A percentile compares a stretch with the other conserved stretches of the same genome.
These are phyloP conservation scores for Scleroderma citrinum DNA, from an alignment of 768 basidiomycete species.

Conservation along the genomic window DNA sequence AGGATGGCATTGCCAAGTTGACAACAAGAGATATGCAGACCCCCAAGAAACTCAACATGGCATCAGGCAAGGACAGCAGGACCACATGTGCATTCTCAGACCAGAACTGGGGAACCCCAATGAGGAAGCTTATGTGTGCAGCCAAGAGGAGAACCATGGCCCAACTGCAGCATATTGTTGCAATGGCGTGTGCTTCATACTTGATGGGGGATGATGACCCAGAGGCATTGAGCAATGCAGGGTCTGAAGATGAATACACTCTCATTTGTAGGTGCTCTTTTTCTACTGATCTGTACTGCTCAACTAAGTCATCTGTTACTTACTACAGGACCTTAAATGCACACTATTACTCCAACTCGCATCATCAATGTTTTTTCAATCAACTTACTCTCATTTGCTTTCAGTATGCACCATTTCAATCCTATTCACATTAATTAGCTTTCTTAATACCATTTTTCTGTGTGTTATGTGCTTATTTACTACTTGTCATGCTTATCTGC, in stretches of 20 bases:
- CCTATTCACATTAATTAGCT: too few relatives aligned
- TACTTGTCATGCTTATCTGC: background rate
- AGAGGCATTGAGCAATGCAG: background rate
- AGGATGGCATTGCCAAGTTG: background rate
- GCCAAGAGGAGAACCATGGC: background rate
- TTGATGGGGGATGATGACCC: background rate
- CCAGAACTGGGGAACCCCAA: constrained; percentile 5
- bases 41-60: constrained; percentile 1
- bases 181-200: background rate
- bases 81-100: constrained; percentile 1
- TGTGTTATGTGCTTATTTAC: too few relatives aligned
- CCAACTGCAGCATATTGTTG: background rate
- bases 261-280: background rate
- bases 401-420: too few relatives aligned
- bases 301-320: background rate
- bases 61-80: constrained; percentile 4
- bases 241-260: background rate
- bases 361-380: background rate
- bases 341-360: background rate
- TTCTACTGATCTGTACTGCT: background rate
- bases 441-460: too few relatives aligned
- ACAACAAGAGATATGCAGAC: background rate
- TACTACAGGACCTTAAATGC: background rate
- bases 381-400: too few relatives aligned
- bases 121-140: background rate